These are phyloP conservation scores for Posidonia oceanica DNA, from an alignment of 116 monocot species.

Conservation along the genomic window DNA sequence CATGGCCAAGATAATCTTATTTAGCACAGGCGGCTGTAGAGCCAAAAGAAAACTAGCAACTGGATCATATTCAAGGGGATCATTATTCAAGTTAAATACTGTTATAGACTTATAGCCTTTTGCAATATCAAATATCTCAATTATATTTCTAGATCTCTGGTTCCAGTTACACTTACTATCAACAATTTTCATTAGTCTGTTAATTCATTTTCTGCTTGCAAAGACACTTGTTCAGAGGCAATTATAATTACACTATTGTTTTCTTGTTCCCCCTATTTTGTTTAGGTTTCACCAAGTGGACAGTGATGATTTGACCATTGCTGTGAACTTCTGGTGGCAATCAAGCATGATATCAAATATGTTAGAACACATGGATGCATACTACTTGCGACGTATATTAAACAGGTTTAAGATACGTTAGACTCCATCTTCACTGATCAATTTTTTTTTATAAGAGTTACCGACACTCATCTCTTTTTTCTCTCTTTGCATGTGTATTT, in stretches of 20 bases:
- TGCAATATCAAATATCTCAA: too few relatives aligned
- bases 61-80: constrained; percentile 23
- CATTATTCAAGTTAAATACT: constrained; percentile 3
- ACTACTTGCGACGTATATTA: constrained; percentile 72
- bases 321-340: constrained; percentile 96
- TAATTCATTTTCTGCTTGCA: too few relatives aligned
- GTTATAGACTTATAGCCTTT: too few relatives aligned
- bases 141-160: too few relatives aligned
- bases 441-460: neutral
- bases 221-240: too few relatives aligned
- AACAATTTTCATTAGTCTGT: too few relatives aligned
- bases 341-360: constrained; percentile 66
- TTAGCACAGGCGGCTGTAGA: constrained; percentile 45
- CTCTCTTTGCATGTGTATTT: constrained; percentile 9
- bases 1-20: constrained; percentile 42
- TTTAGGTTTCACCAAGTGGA: constrained; percentile 97
- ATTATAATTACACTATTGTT: too few relatives aligned
- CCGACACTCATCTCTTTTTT: constrained; percentile 18
- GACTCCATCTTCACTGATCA: neutral
- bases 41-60: constrained; percentile 49
- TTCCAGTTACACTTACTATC: too few relatives aligned
- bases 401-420: constrained; percentile 45
- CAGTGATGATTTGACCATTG: constrained; percentile 85
- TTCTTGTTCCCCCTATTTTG: too few relatives aligned
- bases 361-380: constrained; percentile 94